Evolutionary conservation across 106 monocot genomes (phyloP), one percentile per base, ranked within the genome.

Genomic region (Apostasia shenzhenica): DNA sequence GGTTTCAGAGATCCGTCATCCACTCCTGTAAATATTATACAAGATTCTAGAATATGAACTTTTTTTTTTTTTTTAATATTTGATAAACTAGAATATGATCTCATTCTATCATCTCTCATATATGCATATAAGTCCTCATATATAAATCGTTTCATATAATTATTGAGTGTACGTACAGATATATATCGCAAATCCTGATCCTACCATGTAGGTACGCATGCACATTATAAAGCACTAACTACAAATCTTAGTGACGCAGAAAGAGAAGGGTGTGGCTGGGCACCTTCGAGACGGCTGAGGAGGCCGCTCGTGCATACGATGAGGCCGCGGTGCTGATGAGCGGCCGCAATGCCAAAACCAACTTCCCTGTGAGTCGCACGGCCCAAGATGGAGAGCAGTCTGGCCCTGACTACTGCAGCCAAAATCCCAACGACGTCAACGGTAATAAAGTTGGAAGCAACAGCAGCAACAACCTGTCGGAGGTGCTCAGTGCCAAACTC

Each of bases 1-100:
- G 95, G 95, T 97, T 43, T 97, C 95, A 9, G 95, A 95, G 78
- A 95, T 95, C 26, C 76, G 95, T 4, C 95, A 95, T 70, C 95
- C 95, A n/a, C 82, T 97, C 42, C 82, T 97, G 95, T 97, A 90
- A 90, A 76, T 13, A 5, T 40, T 69, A 5, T 14, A 4, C 6
- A 44, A 0, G 55, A 56, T 53, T 48, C n/a, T 14, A 48, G 4
- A n/a, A 37, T 48, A 2, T 66, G 4, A 3, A 26, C 26, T 26
- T 26, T 26, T 26, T 26, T 26, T 26, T 26, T 26, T 26, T 26
- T 26, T 26, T 26, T 0, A 0, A 26, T 26, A 26, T 26, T 26
- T 26, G 26, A 26, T 26, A 26, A 26, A 26, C 26, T 26, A 26
- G 26, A 26, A 26, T 26, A 26, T 26, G 26, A 26, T 26, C 26